Evolutionary conservation across 306 rosid genomes (phyloP).

Genomic region (Myrica gale): DNA sequence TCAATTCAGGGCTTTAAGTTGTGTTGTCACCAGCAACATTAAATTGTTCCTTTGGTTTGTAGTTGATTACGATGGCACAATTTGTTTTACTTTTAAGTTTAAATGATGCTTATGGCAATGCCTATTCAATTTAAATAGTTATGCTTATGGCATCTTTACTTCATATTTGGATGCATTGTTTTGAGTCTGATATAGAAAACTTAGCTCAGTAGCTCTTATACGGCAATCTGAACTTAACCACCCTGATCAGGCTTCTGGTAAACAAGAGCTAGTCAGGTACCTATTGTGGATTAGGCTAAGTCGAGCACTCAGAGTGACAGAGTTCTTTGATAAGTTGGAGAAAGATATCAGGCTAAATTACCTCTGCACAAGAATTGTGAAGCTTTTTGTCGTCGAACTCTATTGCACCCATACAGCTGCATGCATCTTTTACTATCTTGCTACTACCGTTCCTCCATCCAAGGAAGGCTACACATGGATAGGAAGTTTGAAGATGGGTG

Average conservation of each 20-base stretch:
- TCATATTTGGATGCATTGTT: constrained; percentile 1
- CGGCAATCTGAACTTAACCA: constrained; percentile 1
- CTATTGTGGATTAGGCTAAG: constrained; percentile 54
- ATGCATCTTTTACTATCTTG: constrained; percentile 65
- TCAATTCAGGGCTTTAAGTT: background rate
- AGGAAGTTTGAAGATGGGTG: constrained; percentile 66
- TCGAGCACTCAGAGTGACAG: constrained; percentile 49
- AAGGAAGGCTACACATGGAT: constrained; percentile 69
- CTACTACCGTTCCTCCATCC: constrained; percentile 51
- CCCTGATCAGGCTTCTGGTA: constrained; percentile 42
- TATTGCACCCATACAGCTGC: constrained; percentile 73
- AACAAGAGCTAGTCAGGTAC: constrained; percentile 45
- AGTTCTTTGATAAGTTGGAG: constrained; percentile 52
- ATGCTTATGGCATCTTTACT: background rate
- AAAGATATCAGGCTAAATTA: constrained; percentile 54
- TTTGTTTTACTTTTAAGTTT: background rate
- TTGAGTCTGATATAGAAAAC: background rate
- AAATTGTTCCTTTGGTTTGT: background rate
- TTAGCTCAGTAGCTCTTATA: background rate
- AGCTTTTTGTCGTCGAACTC: constrained; percentile 63
- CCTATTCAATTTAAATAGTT: background rate
- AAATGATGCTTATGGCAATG: background rate
- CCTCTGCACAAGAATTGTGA: constrained; percentile 47
- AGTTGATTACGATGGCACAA: background rate
- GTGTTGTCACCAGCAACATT: background rate